These are phyloP conservation scores for Solanum okadae DNA, from an alignment of 257 asterid species.

Conservation along the genomic window DNA sequence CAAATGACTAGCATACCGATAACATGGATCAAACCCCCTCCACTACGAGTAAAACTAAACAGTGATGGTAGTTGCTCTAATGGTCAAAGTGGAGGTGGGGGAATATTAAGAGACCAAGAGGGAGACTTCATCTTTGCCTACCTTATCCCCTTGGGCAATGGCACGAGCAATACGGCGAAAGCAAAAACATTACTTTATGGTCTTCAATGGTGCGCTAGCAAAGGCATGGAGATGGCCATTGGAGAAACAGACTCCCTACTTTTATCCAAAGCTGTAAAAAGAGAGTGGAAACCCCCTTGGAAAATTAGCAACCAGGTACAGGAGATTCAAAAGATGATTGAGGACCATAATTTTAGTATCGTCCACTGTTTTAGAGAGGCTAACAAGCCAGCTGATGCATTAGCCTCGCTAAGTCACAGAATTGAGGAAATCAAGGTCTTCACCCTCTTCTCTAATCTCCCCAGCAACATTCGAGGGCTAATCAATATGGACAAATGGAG, in stretches of 20 bases:
- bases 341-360: no score
- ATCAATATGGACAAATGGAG: no score
- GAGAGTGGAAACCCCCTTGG: background rate
- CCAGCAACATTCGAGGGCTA: no score
- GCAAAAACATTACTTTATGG: background rate
- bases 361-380: no score
- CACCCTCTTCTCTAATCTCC: no score
- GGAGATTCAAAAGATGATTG: no score
- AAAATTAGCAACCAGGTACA: background rate
- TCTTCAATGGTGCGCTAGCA: background rate
- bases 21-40: background rate
- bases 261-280: background rate
- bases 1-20: background rate
- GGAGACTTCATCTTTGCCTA: background rate
- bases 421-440: no score
- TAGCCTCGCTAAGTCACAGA: no score
- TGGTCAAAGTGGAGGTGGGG: background rate
- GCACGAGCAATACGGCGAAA: background rate
- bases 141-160: background rate
- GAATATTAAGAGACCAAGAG: background rate
- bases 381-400: no score
- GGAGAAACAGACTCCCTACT: background rate
- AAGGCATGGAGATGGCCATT: background rate
- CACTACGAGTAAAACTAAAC: background rate
- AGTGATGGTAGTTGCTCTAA: background rate